Evolutionary conservation across 2,329 filamentous ascomycete genomes (phyloP).

Genomic region (Drechslerella stenobrocha): DNA sequence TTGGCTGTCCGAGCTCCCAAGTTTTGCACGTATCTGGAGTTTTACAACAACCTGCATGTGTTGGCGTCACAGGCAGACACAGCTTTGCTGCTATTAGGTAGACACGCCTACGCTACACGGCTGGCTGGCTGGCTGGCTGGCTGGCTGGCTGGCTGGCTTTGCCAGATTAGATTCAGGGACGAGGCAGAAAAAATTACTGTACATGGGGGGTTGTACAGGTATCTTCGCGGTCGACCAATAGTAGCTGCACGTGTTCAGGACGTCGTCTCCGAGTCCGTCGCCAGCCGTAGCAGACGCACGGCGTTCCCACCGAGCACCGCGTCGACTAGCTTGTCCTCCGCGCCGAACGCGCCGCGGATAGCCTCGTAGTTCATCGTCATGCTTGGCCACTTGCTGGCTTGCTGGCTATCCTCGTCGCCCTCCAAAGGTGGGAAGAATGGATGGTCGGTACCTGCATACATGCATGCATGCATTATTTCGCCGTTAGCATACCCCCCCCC

Average conservation of each 20-base stretch:
- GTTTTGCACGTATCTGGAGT: too few relatives aligned
- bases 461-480: conserved; percentile 34
- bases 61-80: too few relatives aligned
- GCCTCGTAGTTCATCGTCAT: conserved; percentile 59
- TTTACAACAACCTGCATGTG: too few relatives aligned
- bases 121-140: too few relatives aligned
- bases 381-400: conserved; percentile 57
- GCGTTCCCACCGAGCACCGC: conserved; percentile 59
- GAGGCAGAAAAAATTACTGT: not conserved
- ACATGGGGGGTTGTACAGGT: too few relatives aligned
- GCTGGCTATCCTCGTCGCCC: conserved; percentile 57
- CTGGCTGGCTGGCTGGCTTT: too few relatives aligned
- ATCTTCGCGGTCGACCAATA: too few relatives aligned
- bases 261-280: conserved; percentile 15
- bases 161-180: too few relatives aligned
- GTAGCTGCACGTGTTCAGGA: conserved; percentile 32
- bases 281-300: conserved; percentile 55
- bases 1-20: too few relatives aligned
- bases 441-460: conserved; percentile 67
- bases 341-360: conserved; percentile 56
- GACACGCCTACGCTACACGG: too few relatives aligned
- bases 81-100: too few relatives aligned
- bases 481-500: too few relatives aligned
- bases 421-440: conserved; percentile 86
- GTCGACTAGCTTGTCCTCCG: conserved; percentile 52